A percentile compares a stretch with the other conserved stretches of the same genome.
Conservation (phyloP, 1,284 basidiomycete genomes). For the Rhodotorula sp. region DNA sequence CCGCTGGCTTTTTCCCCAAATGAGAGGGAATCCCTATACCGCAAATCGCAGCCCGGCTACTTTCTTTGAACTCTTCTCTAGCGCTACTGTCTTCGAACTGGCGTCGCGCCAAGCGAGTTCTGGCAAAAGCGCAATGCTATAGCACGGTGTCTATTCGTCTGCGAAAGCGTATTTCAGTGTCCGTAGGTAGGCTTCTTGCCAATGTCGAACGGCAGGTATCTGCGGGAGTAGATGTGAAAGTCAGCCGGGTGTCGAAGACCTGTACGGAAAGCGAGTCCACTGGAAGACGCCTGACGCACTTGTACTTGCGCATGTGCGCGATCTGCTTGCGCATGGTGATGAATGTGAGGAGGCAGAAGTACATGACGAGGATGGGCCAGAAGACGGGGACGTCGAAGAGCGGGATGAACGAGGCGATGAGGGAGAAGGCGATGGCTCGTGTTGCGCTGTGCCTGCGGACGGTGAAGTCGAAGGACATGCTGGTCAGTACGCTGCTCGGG, state of each 20-base stretch:
- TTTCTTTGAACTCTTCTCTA: too few species aligned
- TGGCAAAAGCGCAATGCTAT: too few species aligned
- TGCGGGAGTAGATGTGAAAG: constrained; percentile 43
- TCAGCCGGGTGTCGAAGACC: constrained; percentile 24
- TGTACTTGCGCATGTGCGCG: constrained; percentile 96
- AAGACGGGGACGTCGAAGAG: constrained; percentile 93
- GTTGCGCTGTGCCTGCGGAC: constrained; percentile 80
- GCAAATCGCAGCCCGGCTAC: too few species aligned
- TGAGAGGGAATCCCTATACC: too few species aligned
- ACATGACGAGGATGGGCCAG: constrained; percentile 91
- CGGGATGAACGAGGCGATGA: constrained; percentile 72
- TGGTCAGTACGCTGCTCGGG: neutral
- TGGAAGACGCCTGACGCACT: constrained; percentile 57
- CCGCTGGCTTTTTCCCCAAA: too few species aligned
- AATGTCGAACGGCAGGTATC: constrained; percentile 75
- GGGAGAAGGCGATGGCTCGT: constrained; percentile 75
- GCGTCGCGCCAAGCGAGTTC: too few species aligned
- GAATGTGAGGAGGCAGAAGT: constrained; percentile 49
- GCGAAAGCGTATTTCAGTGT: neutral
- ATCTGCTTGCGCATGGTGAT: constrained; percentile 51
- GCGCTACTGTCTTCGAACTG: too few species aligned
- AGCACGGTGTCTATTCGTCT: too few species aligned
- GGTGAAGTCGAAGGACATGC: neutral
- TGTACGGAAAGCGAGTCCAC: too few species aligned
- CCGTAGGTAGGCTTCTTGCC: constrained; percentile 59